Evolutionary conservation across 179 eudicot genomes (phyloP).

Genomic region (Spergularia azorica): DNA sequence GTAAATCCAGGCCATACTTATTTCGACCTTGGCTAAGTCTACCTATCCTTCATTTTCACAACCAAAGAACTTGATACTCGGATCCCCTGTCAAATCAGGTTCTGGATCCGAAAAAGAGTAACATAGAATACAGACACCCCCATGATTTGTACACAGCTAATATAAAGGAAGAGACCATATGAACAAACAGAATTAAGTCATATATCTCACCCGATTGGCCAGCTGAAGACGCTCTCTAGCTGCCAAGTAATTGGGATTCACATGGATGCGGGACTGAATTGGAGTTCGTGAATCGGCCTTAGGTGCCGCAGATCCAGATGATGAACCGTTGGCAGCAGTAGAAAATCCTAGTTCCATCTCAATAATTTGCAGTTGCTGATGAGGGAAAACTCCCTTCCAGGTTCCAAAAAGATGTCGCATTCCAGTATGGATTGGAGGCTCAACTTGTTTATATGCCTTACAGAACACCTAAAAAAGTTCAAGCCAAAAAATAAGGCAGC

Average conservation of each 20-base stretch:
- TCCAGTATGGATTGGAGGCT: slow-evolving; percentile 63
- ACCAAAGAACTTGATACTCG: no score
- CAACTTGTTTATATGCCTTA: slow-evolving; percentile 89
- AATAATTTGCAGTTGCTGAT: slow-evolving; percentile 78
- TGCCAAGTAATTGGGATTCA: slow-evolving; percentile 94
- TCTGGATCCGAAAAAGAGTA: neutral
- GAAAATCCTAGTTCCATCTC: slow-evolving; percentile 85
- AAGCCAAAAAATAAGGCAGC: slow-evolving; percentile 1
- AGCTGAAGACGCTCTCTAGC: slow-evolving; percentile 89
- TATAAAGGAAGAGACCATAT: neutral
- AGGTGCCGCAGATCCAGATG: slow-evolving; percentile 55
- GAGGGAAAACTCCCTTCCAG: slow-evolving; percentile 96
- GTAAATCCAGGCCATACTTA: no score
- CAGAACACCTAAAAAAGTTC: slow-evolving; percentile 75
- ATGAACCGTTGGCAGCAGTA: slow-evolving; percentile 63
- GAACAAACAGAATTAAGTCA: slow-evolving; percentile 5
- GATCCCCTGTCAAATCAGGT: no score
- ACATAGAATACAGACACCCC: neutral
- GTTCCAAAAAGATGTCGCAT: slow-evolving; percentile 99
- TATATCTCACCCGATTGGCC: slow-evolving; percentile 58
- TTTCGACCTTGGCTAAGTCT: no score
- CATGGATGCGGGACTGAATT: slow-evolving; percentile 82
- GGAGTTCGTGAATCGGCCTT: slow-evolving; percentile 68
- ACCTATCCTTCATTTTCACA: no score
- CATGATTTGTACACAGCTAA: neutral